A percentile compares a stretch with the other conserved stretches of the same genome.
Conservation (phyloP, 441 rosid species). For the Theobroma grandiflorum region DNA sequence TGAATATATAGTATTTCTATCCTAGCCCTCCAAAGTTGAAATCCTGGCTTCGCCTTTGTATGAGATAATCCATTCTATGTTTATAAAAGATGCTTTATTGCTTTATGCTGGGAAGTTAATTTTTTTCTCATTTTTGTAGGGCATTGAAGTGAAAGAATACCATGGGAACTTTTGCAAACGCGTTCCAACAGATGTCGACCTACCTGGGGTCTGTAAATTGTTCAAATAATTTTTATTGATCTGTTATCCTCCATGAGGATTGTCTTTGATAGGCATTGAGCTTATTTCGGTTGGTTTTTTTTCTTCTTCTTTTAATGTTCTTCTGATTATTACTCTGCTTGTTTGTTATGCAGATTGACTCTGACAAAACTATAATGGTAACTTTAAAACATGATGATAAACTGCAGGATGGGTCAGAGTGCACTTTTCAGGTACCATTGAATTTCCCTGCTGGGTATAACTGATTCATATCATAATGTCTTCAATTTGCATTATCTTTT, state of each 20-base stretch:
- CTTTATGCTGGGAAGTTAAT: background rate
- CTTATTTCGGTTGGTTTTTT: background rate
- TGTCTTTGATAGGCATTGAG: background rate
- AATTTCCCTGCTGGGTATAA: background rate
- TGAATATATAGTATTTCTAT: no score
- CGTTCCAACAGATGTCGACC: slow-evolving; percentile 86
- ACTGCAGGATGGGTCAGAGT: slow-evolving; percentile 89
- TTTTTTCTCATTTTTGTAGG: slow-evolving; percentile 47
- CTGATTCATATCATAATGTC: background rate
- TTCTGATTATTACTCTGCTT: slow-evolving; percentile 28
- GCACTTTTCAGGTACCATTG: slow-evolving; percentile 83
- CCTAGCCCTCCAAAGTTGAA: no score
- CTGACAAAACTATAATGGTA: slow-evolving; percentile 95
- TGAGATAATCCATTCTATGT: background rate
- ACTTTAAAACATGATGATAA: slow-evolving; percentile 98
- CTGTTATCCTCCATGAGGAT: background rate
- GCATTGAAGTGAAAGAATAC: slow-evolving; percentile 96
- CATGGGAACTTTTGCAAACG: slow-evolving; percentile 95
- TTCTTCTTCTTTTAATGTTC: slow-evolving; percentile 1
- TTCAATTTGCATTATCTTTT: slow-evolving; percentile 17
- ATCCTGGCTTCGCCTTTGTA: background rate
- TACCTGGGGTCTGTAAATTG: slow-evolving; percentile 71
- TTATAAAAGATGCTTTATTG: background rate
- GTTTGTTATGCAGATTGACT: slow-evolving; percentile 77
- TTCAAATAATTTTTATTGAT: background rate